Evolutionary conservation across 768 basidiomycete species (phyloP), one percentile per base, ranked within the genome.

Genomic region (Auriscalpium orientale): DNA sequence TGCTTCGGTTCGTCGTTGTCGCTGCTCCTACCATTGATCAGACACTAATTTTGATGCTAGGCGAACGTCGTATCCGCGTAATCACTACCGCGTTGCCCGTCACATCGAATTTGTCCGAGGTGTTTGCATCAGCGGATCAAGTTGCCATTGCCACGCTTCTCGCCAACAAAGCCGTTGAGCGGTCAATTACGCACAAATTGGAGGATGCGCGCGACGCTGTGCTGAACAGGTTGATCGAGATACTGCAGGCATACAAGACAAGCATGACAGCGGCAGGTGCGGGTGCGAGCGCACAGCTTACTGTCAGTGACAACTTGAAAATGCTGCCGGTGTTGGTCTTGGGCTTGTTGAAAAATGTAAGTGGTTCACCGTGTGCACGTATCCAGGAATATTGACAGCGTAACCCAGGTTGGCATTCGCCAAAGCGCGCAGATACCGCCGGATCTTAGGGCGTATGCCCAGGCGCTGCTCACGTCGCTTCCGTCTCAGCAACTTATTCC

Each of bases 351-450:
- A 99, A 99, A 77, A 95, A 98, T 65, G 95, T 95, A 57, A 64
- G 82, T 72, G 8, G 22, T 16, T 1, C 18, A 9, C 53, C 2
- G 4, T 49, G 38, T 47, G 15, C 9, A 22, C n/a, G 10, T 40
- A 18, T 58, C 2, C 5, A 28, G 28, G 28, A 7, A 28, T 28
- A 28, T 5, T 28, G 28, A 28, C 28, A 28, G 2, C 28, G 28
- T 4, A 33, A 56, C 63, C 16, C 64, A 94, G 91, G 89, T 95
- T 61, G 97, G 93, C 47, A 78, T 98, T 51, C 83, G 97, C 54
- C 94, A 98, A 76, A 98, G 95, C 71, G 84, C 91, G 3, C 92
- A 95, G 67, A 98, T 99, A 68, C 94, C 95, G 36, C 90, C 95
- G 9, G 97, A 99, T 72, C 85, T 99, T 50, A 79, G 97, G 61